Percentiles rank a stretch among this genome's conserved stretches.
phyloP scores from a whole-genome alignment of 2,329 filamentous ascomycete species.

The Alternaria longipes region DNA sequence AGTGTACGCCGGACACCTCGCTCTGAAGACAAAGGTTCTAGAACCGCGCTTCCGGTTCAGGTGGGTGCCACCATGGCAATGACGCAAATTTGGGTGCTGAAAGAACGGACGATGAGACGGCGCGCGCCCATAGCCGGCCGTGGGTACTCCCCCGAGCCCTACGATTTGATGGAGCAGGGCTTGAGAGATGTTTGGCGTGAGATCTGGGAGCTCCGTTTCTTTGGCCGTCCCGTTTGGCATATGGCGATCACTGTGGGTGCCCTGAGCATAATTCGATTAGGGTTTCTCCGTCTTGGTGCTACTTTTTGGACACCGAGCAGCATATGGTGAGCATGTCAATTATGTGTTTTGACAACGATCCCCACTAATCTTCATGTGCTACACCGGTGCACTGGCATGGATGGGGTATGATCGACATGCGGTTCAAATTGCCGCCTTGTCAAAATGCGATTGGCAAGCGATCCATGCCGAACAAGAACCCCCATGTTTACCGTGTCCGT shows the following conservation, averaged over 20 bases:
- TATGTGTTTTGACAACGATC: background rate
- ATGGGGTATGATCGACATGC: background rate
- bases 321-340: background rate
- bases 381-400: background rate
- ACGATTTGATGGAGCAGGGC: constrained; percentile 23
- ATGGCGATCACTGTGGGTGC: constrained; percentile 9
- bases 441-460: background rate
- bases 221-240: constrained; percentile 2
- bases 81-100: constrained; percentile 22
- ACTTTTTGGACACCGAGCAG: background rate
- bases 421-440: background rate
- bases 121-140: constrained; percentile 13
- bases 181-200: constrained; percentile 4
- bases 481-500: background rate
- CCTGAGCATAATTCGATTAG: background rate
- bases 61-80: constrained; percentile 18
- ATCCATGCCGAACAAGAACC: constrained; percentile 3
- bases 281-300: background rate
- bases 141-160: constrained; percentile 24
- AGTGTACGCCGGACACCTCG: constrained; percentile 9
- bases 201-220: background rate
- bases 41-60: constrained; percentile 22
- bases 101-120: constrained; percentile 10
- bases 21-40: constrained; percentile 22
- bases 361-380: background rate